Percentiles rank a stretch among this genome's conserved stretches.
phyloP scores from a whole-genome alignment of 2,329 filamentous ascomycete genomes.

The Fusarium caatingaense region DNA sequence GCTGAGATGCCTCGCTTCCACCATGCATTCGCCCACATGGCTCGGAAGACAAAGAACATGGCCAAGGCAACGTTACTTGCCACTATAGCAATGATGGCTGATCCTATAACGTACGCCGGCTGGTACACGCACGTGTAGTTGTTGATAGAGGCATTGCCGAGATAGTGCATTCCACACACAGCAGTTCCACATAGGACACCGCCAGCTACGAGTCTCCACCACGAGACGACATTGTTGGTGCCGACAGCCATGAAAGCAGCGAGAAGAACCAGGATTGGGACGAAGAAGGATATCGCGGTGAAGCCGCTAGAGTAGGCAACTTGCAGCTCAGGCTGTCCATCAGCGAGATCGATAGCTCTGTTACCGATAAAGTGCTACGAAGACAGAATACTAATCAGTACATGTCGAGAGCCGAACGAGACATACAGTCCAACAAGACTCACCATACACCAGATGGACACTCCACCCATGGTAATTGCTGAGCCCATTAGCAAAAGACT shows the following conservation, averaged over 20 bases:
- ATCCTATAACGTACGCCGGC: conserved; percentile 70
- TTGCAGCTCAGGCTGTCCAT: conserved; percentile 72
- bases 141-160: conserved; percentile 83
- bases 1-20: conserved; percentile 78
- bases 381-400: conserved; percentile 2
- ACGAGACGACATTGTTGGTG: conserved; percentile 66
- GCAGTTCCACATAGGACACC: conserved; percentile 78
- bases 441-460: conserved; percentile 79
- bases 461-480: conserved; percentile 77
- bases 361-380: conserved; percentile 73
- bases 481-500: conserved; percentile 73
- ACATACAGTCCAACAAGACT: conserved; percentile 24
- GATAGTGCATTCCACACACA: conserved; percentile 88
- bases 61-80: conserved; percentile 77
- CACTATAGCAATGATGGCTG: conserved; percentile 76
- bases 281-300: conserved; percentile 81
- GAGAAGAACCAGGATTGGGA: conserved; percentile 80
- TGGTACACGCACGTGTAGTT: conserved; percentile 78
- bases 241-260: conserved; percentile 78
- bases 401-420: not conserved
- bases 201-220: conserved; percentile 69
- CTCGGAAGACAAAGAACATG: conserved; percentile 81
- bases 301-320: conserved; percentile 78
- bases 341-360: conserved; percentile 76
- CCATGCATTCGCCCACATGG: conserved; percentile 81